Conservation (phyloP, 305 asterid species). For the Fraxinus floribunda region DNA sequence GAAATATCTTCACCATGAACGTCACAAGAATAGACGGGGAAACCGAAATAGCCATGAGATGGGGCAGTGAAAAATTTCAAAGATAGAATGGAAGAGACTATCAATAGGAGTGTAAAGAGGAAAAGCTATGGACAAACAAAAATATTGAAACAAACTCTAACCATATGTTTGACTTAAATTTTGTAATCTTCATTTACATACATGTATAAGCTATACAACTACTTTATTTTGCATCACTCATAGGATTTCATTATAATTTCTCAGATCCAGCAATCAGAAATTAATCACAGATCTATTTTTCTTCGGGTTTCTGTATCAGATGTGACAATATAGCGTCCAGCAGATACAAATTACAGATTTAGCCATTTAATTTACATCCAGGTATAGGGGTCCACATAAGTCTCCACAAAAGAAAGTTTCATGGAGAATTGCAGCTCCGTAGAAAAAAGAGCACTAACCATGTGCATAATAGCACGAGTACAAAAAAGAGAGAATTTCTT, state of each 20-base stretch:
- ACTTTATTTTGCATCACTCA: neutral
- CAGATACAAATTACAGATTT: neutral
- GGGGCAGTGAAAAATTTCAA: neutral
- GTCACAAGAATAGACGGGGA: neutral
- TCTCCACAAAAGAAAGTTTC: neutral
- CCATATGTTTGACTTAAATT: neutral
- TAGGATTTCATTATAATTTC: neutral
- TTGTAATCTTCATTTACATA: neutral
- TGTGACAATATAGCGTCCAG: neutral
- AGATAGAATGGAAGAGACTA: neutral
- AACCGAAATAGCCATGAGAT: neutral
- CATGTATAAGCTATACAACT: neutral
- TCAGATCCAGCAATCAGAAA: neutral
- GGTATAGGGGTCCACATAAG: neutral
- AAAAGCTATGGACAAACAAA: neutral
- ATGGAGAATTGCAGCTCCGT: neutral
- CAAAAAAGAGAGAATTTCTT: neutral
- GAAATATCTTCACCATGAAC: conserved; percentile 6
- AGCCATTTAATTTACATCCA: neutral
- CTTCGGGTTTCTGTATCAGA: neutral
- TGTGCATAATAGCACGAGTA: neutral
- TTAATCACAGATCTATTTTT: neutral
- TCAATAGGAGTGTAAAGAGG: neutral
- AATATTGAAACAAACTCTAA: neutral
- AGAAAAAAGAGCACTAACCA: neutral